Evolutionary conservation across 495 filamentous ascomycete species (phyloP).

Genomic region (Amniculicola lignicola): DNA sequence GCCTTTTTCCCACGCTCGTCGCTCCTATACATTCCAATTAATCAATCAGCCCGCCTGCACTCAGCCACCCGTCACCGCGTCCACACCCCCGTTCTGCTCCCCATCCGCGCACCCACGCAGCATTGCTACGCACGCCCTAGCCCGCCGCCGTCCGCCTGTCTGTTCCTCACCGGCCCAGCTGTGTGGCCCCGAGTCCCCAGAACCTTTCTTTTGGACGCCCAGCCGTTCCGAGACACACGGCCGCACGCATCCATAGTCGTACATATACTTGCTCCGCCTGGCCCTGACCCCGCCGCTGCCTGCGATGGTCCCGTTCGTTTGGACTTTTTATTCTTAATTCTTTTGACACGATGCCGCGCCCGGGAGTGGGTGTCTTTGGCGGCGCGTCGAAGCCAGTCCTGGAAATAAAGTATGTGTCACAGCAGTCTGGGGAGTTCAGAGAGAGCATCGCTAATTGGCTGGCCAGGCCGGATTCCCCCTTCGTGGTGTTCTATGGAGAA

Average conservation of each 20-base stretch:
- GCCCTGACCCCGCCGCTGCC: neutral
- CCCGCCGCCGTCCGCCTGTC: too few species aligned
- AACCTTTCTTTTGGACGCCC: too few species aligned
- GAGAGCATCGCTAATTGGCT: slow-evolving; percentile 5
- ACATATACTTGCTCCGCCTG: slow-evolving; percentile 8
- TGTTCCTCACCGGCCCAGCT: too few species aligned
- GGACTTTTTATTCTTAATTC: slow-evolving; percentile 4
- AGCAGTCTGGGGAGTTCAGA: neutral
- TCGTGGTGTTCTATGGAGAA: slow-evolving; percentile 43
- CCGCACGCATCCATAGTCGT: too few species aligned
- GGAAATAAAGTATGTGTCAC: slow-evolving; percentile 32
- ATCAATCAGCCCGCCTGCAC: too few species aligned
- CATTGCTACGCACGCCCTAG: too few species aligned
- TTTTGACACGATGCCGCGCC: slow-evolving; percentile 22
- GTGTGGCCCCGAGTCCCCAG: too few species aligned
- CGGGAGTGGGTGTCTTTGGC: slow-evolving; percentile 25
- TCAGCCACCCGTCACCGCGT: slow-evolving; percentile 17
- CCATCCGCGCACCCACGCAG: too few species aligned
- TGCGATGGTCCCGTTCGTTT: slow-evolving; percentile 8
- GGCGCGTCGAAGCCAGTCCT: slow-evolving; percentile 24
- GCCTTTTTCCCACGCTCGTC: neutral
- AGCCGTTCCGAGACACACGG: too few species aligned
- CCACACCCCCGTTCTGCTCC: neutral
- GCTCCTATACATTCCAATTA: too few species aligned
- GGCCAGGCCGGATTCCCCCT: slow-evolving; percentile 38